These are phyloP conservation scores for Metschnikowia proteae DNA, from an alignment of 805 yeast species.

Conservation along the genomic window DNA sequence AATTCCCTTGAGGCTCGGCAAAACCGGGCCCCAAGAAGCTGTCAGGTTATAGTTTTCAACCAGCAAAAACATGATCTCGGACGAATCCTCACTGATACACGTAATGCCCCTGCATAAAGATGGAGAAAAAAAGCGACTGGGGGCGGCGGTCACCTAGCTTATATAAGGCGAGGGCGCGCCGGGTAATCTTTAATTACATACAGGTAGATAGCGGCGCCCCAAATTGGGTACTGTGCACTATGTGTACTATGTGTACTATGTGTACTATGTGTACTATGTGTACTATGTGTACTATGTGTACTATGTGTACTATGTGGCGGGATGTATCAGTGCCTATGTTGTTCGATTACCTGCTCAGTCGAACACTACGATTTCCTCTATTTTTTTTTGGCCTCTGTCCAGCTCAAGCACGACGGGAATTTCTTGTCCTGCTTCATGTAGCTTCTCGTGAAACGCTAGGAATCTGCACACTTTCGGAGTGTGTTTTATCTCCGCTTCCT, in stretches of 20 bases:
- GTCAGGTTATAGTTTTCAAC: slow-evolving; percentile 99
- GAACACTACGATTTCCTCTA: background rate
- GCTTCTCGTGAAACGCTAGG: background rate
- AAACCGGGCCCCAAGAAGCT: slow-evolving; percentile 52
- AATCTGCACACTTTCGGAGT: background rate
- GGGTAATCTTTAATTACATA: slow-evolving; percentile 11
- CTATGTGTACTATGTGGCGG: too few relatives aligned
- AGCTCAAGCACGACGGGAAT: background rate
- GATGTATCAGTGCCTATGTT: too few relatives aligned
- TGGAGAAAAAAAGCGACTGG: slow-evolving; percentile 39
- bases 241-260: too few relatives aligned
- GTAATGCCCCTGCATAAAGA: slow-evolving; percentile 99
- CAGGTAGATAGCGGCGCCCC: background rate
- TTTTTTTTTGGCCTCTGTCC: background rate
- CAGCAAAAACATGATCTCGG: slow-evolving; percentile 99
- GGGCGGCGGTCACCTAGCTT: slow-evolving; percentile 6
- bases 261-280: too few relatives aligned
- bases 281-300: too few relatives aligned
- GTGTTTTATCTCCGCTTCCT: background rate
- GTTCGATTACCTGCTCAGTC: background rate
- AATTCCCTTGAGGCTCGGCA: slow-evolving; percentile 65
- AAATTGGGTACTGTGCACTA: too few relatives aligned
- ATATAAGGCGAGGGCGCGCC: slow-evolving; percentile 10
- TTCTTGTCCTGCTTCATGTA: background rate
- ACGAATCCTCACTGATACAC: slow-evolving; percentile 99